Conservation (phyloP, 1,284 basidiomycete species). For the Exsudoporus floridanus region DNA sequence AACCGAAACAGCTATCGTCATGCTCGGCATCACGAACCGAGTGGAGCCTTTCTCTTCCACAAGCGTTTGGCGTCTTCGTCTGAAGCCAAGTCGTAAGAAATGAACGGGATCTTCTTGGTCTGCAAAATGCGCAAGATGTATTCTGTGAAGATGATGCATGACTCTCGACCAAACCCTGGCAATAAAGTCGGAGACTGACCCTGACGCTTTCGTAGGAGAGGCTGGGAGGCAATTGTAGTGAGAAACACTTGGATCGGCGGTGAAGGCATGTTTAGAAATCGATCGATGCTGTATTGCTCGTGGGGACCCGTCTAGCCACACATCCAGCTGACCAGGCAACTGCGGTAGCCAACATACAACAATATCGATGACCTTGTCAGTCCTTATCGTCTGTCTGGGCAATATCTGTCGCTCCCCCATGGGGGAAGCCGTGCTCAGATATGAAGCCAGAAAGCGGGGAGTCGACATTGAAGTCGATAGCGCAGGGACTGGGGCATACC, state of each 20-base stretch:
- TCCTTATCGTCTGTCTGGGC: slow-evolving; percentile 73
- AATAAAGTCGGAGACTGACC: slow-evolving; percentile 37
- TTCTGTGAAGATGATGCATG: slow-evolving; percentile 42
- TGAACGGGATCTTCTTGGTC: slow-evolving; percentile 78
- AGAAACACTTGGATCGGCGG: slow-evolving; percentile 79
- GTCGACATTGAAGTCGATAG: slow-evolving; percentile 68
- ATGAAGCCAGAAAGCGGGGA: slow-evolving; percentile 59
- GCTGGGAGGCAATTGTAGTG: slow-evolving; percentile 81
- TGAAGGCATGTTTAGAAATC: slow-evolving; percentile 53
- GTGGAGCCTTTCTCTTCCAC: slow-evolving; percentile 76
- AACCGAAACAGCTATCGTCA: neutral
- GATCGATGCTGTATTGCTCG: neutral
- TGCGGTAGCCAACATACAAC: neutral
- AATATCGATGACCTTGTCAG: slow-evolving; percentile 39
- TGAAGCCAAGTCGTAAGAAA: slow-evolving; percentile 77
- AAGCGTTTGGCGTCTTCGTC: slow-evolving; percentile 76
- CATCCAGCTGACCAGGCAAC: neutral
- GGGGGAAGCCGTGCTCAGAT: slow-evolving; percentile 69
- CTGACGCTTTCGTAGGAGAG: slow-evolving; percentile 71
- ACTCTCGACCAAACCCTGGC: neutral
- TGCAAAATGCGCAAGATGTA: slow-evolving; percentile 74
- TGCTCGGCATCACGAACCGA: slow-evolving; percentile 42
- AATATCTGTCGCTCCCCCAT: slow-evolving; percentile 81
- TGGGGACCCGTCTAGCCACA: neutral
- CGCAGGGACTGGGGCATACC: slow-evolving; percentile 71